Conservation (phyloP, 306 rosid species). For the Pyrus betulifolia region DNA sequence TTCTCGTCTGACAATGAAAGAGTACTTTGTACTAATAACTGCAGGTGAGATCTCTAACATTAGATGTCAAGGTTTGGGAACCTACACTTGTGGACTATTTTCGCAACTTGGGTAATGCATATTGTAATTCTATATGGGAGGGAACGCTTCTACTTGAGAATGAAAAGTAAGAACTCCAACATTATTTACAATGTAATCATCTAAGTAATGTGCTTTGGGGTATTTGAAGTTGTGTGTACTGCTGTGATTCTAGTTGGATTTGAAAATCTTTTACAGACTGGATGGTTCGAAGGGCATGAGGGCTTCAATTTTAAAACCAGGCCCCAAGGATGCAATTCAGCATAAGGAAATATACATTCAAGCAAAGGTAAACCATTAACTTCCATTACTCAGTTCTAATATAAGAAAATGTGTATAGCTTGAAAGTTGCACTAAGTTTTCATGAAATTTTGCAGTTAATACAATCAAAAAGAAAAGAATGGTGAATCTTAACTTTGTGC, state of each 20-base stretch:
- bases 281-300: conserved; percentile 27
- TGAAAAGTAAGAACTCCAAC: conserved; percentile 42
- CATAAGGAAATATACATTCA: conserved; percentile 79
- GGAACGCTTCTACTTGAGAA: conserved; percentile 50
- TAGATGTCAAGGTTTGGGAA: conserved; percentile 95
- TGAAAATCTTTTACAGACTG: conserved; percentile 41
- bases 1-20: background rate
- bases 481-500: background rate
- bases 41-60: conserved; percentile 91
- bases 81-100: conserved; percentile 74
- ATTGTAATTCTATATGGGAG: conserved; percentile 89
- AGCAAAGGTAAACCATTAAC: conserved; percentile 53
- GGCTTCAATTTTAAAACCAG: conserved; percentile 47
- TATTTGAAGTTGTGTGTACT: background rate
- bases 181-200: background rate
- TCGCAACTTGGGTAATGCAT: conserved; percentile 79
- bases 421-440: background rate
- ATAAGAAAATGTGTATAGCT: background rate
- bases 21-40: conserved; percentile 21
- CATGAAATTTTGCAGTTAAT: background rate
- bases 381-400: background rate
- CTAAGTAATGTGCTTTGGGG: background rate
- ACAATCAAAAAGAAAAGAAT: background rate
- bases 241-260: background rate
- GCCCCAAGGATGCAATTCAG: conserved; percentile 51